Evolutionary conservation across 768 basidiomycete species (phyloP).

Genomic region (Butyriboletus loyo): DNA sequence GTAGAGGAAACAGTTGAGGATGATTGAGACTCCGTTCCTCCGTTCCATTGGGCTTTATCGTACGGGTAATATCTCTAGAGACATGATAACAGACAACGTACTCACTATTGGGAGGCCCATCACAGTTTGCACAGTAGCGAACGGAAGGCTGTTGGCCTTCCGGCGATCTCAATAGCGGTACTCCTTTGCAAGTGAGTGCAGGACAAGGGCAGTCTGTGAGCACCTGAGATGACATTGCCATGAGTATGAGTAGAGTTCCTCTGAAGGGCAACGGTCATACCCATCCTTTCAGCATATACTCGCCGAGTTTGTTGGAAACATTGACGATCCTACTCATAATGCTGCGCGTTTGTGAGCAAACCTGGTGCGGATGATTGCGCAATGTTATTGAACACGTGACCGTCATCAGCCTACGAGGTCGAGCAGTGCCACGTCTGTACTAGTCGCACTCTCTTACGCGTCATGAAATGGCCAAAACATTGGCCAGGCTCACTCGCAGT

Average conservation of each 20-base stretch:
- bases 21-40: conserved; percentile 29
- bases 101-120: conserved; percentile 38
- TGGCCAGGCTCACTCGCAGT: conserved; percentile 51
- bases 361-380: neutral
- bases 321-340: conserved; percentile 52
- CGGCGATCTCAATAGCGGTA: conserved; percentile 78
- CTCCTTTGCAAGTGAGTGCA: conserved; percentile 46
- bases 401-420: neutral
- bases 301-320: conserved; percentile 61
- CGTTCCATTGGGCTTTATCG: conserved; percentile 14
- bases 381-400: conserved; percentile 21
- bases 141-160: conserved; percentile 41
- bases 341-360: conserved; percentile 5
- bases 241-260: conserved; percentile 14
- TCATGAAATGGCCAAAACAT: conserved; percentile 43
- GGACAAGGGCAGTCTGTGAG: conserved; percentile 66
- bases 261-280: conserved; percentile 30
- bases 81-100: neutral
- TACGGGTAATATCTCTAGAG: conserved; percentile 1
- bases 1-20: conserved; percentile 45
- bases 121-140: conserved; percentile 66
- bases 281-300: conserved; percentile 78
- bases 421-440: conserved; percentile 25
- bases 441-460: conserved; percentile 6
- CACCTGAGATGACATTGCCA: conserved; percentile 36